Conservation (phyloP, 768 basidiomycete species). For the Gloeostereum incarnatum region DNA sequence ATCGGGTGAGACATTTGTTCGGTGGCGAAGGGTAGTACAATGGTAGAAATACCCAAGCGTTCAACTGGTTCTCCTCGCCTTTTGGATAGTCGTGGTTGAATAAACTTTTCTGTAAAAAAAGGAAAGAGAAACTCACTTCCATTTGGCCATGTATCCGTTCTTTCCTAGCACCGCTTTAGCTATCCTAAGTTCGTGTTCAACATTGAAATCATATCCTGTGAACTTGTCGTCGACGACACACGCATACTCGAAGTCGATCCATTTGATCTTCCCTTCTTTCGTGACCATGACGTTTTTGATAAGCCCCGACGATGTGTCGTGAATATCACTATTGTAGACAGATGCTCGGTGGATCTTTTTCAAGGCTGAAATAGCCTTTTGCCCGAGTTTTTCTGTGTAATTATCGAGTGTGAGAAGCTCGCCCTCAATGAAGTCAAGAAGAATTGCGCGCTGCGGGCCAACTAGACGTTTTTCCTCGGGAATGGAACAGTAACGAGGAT, state of each 20-base stretch:
- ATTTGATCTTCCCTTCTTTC: not conserved
- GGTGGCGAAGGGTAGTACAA: no score
- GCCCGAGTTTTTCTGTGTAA: not conserved
- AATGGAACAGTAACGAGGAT: not conserved
- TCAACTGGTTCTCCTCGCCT: no score
- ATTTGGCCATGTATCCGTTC: no score
- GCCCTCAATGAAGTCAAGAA: not conserved
- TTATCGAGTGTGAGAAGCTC: not conserved
- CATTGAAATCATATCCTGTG: not conserved
- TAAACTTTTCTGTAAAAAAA: no score
- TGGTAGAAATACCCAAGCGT: no score
- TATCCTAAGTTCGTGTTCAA: no score
- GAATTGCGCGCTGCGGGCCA: not conserved
- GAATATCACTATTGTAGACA: no score
- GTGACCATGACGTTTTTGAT: not conserved
- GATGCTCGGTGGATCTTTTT: not conserved
- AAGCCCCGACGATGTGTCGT: no score
- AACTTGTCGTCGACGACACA: constrained; percentile 3
- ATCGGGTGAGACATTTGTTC: no score
- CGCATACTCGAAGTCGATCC: not conserved
- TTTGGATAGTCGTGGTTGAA: no score
- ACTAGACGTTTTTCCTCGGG: not conserved
- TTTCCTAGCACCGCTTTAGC: no score
- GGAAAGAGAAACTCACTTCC: no score
- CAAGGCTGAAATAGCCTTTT: not conserved